Evolutionary conservation across 768 basidiomycete species (phyloP), one percentile per base, ranked within the genome.

Genomic region (Russula sp.): DNA sequence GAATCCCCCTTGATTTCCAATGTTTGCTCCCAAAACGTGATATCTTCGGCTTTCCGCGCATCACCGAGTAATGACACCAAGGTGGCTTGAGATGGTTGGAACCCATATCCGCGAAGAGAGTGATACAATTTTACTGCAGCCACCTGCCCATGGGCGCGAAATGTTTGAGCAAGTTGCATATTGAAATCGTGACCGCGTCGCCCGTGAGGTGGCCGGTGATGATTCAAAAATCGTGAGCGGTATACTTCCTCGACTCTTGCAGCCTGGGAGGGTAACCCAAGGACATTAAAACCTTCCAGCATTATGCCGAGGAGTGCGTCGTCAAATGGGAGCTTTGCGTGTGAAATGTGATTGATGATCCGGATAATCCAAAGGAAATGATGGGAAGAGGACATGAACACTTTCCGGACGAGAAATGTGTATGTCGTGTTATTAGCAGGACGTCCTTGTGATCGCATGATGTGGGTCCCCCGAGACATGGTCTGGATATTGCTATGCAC

Each of bases 351-450:
- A 22, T 59, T 53, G 47, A 66, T 68, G 37, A 51, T 64, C 39
- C 51, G 63, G 39, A 50, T 37, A 2, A n/a, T 34, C 47, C 59
- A 65, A 42, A 53, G 61, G 49, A 59, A 68, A 40, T 56, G 67
- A 32, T 50, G 52, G 34, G 50, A 62, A 18, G 57, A 61, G 42
- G 65, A 40, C 55, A 73, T 71, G 62, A 77, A 76, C 40, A 75
- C 74, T n/a, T 77, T 75, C 14, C 73, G 77, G 61, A 85, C 75
- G 64, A 86, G 75, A 53, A 82, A 75, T 53, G 71, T 70, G 73
- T 80, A 84, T 0, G 84, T 82, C 50, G 77, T 72, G 57, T 74
- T 77, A 22, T 75, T 76, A 6, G 83, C 80, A 49, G 71, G 71
- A 55, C 76, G 73, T 47, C 80, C 78, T 35, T 76, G 69, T 35